Percentiles rank a stretch among this genome's conserved stretches.
Evolutionary conservation across 2,329 filamentous ascomycete genomes (phyloP).

Genomic region (Ophiostoma himal-ulmi): DNA sequence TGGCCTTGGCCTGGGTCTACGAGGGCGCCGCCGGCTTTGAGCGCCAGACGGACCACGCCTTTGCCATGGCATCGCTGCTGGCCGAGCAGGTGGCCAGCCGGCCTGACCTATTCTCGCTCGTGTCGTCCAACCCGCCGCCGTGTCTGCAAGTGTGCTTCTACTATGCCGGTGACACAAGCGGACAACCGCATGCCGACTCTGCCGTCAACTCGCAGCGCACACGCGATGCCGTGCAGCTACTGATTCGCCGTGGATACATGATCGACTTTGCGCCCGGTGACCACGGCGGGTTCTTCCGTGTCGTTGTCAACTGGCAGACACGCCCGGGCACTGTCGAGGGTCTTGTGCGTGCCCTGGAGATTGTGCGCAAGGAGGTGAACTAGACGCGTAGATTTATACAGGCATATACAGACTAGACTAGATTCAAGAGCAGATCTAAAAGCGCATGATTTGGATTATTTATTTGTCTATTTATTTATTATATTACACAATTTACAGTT

Average conservation of each 20-base stretch:
- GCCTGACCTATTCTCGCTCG: constrained; percentile 57
- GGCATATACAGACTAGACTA: neutral
- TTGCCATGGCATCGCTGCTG: constrained; percentile 64
- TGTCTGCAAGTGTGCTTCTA: constrained; percentile 97
- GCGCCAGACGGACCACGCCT: constrained; percentile 64
- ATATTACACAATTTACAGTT: neutral
- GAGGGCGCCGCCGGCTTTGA: constrained; percentile 73
- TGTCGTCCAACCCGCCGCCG: constrained; percentile 70
- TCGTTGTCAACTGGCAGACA: constrained; percentile 55
- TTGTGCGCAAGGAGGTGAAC: constrained; percentile 34
- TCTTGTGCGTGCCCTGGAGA: constrained; percentile 49
- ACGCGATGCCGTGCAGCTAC: constrained; percentile 42
- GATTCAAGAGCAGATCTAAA: neutral
- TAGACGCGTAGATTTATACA: neutral
- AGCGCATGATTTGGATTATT: neutral
- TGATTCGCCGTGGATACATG: constrained; percentile 53
- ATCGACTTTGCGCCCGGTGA: constrained; percentile 55
- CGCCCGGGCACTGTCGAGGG: constrained; percentile 46
- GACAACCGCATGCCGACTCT: constrained; percentile 40
- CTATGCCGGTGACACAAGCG: constrained; percentile 52
- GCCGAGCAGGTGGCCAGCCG: constrained; percentile 51
- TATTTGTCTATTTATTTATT: neutral
- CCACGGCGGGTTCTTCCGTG: constrained; percentile 52
- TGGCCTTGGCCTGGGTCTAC: constrained; percentile 85
- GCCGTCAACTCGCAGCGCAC: constrained; percentile 47